These are phyloP conservation scores for Ustilago curta DNA, from an alignment of 1,284 basidiomycete species.

Conservation along the genomic window DNA sequence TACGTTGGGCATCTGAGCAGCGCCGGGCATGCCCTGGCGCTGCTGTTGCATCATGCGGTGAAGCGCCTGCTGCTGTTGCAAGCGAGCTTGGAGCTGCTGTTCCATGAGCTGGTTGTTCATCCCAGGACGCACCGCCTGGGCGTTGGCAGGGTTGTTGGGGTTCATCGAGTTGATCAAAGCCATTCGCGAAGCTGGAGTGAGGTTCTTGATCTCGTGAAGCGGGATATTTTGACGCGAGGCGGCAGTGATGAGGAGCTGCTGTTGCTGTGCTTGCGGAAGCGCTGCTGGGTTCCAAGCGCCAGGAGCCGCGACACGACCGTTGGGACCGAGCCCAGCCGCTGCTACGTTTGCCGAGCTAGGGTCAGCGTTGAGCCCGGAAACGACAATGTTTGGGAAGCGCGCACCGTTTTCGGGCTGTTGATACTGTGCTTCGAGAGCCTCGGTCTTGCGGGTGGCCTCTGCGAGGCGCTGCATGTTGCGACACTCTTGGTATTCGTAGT, in stretches of 20 bases:
- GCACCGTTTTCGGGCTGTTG: conserved; percentile 39
- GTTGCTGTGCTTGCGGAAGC: conserved; percentile 61
- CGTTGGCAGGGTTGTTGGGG: conserved; percentile 50
- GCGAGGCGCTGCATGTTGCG: conserved; percentile 54
- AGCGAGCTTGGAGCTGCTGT: conserved; percentile 58
- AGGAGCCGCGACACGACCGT: conserved; percentile 29
- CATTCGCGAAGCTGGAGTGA: conserved; percentile 57
- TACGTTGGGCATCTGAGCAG: conserved; percentile 27
- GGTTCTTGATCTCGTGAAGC: conserved; percentile 65
- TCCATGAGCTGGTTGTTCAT: conserved; percentile 49
- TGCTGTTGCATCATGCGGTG: conserved; percentile 61
- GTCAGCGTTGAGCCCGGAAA: conserved; percentile 30
- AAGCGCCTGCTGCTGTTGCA: conserved; percentile 56
- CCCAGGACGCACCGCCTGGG: conserved; percentile 41
- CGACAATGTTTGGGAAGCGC: conserved; percentile 54
- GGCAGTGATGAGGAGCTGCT: conserved; percentile 61
- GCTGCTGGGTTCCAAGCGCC: conserved; percentile 49
- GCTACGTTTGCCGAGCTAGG: conserved; percentile 13
- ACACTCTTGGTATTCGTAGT: conserved; percentile 60
- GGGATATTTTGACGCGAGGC: conserved; percentile 62
- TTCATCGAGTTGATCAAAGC: conserved; percentile 60
- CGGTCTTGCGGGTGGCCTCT: conserved; percentile 48
- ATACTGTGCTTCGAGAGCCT: conserved; percentile 46
- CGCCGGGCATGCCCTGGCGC: conserved; percentile 40
- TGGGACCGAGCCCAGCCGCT: conserved; percentile 16